Evolutionary conservation across 768 basidiomycete species (phyloP).

Genomic region (Pisolithus tinctorius): DNA sequence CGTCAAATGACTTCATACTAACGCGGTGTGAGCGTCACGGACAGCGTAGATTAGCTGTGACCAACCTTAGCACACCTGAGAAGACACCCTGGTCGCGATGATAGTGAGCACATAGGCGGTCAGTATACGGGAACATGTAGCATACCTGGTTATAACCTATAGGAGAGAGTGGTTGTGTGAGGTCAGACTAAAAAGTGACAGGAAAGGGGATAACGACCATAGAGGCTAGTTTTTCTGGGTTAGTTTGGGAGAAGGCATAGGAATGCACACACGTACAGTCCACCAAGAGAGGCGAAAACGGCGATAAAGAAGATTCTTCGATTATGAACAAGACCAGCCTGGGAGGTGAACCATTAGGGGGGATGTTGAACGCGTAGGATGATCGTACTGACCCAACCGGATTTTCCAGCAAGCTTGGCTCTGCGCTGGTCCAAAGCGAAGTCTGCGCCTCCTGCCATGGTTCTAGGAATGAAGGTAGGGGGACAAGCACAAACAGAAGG

Average conservation of each 20-base stretch:
- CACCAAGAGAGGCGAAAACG: slow-evolving; percentile 74
- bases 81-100: slow-evolving; percentile 54
- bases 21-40: background rate
- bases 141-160: slow-evolving; percentile 59
- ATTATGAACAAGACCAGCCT: slow-evolving; percentile 62
- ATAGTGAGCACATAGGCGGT: background rate
- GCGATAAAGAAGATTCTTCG: slow-evolving; percentile 59
- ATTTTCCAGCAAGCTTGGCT: slow-evolving; percentile 48
- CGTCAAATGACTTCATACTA: slow-evolving; percentile 46
- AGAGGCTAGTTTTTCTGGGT: slow-evolving; percentile 38
- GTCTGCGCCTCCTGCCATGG: slow-evolving; percentile 42
- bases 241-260: slow-evolving; percentile 1
- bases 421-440: slow-evolving; percentile 42
- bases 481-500: background rate
- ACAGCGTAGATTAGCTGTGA: background rate
- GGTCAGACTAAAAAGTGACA: background rate
- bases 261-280: slow-evolving; percentile 42
- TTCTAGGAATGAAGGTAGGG: background rate
- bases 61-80: slow-evolving; percentile 51
- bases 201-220: slow-evolving; percentile 37
- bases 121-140: slow-evolving; percentile 1
- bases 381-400: slow-evolving; percentile 50
- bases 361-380: background rate
- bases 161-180: slow-evolving; percentile 1
- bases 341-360: background rate